Percentiles rank a stretch among this genome's conserved stretches.
These are phyloP conservation scores for Alternaria gansuensis DNA, from an alignment of 2,329 filamentous ascomycete genomes.

Conservation along the genomic window DNA sequence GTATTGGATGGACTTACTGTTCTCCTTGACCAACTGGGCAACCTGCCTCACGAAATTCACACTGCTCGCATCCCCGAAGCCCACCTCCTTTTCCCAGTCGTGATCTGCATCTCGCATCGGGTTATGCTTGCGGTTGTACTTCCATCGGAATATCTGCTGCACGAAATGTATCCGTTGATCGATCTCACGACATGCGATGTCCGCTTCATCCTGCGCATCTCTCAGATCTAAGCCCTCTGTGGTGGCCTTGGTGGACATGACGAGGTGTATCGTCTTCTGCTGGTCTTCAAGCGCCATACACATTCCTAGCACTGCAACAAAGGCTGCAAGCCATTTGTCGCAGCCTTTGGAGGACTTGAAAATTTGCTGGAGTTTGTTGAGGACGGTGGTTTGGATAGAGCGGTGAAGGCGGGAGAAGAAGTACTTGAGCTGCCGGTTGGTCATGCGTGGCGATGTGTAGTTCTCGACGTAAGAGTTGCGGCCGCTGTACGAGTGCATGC, in stretches of 20 bases:
- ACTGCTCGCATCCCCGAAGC: constrained; percentile 47
- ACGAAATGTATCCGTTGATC: constrained; percentile 58
- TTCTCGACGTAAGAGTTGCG: constrained; percentile 41
- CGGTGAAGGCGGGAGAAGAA: constrained; percentile 58
- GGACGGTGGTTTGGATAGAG: constrained; percentile 53
- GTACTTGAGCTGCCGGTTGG: constrained; percentile 61
- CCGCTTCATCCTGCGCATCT: constrained; percentile 48
- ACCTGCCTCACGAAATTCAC: constrained; percentile 52
- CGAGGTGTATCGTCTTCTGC: constrained; percentile 58
- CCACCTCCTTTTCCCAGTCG: constrained; percentile 51
- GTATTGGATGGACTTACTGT: constrained; percentile 47
- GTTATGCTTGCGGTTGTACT: constrained; percentile 57
- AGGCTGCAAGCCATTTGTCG: constrained; percentile 58
- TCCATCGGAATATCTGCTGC: constrained; percentile 58
- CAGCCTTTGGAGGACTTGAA: constrained; percentile 57
- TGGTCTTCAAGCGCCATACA: constrained; percentile 60
- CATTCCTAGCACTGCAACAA: constrained; percentile 58
- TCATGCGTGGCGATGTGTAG: constrained; percentile 57
- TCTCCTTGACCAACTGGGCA: constrained; percentile 53
- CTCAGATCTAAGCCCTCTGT: constrained; percentile 41
- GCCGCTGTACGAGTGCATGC: constrained; percentile 51
- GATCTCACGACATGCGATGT: constrained; percentile 55
- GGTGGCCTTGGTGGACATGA: constrained; percentile 52
- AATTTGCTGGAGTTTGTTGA: constrained; percentile 59
- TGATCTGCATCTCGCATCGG: constrained; percentile 51